Percentiles rank a stretch among this genome's conserved stretches.
Evolutionary conservation across 2,329 filamentous ascomycete species (phyloP).

Genomic region (Seiridium cupressi): DNA sequence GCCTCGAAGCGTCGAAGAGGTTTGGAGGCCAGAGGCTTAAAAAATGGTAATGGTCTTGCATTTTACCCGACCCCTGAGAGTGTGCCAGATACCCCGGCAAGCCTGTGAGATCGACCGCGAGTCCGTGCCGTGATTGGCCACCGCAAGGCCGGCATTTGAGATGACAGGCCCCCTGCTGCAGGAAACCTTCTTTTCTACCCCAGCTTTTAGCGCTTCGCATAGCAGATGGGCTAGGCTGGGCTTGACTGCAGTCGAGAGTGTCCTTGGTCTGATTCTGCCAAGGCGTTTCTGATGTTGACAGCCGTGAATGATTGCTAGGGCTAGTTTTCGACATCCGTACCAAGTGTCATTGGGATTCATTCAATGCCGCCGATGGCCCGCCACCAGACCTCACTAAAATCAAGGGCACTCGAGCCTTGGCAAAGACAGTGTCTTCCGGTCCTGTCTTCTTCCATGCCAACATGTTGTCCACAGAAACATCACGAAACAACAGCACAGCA

Average conservation of each 20-base stretch:
- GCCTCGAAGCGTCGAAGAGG: background rate
- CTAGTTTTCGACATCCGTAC: background rate
- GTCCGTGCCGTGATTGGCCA: background rate
- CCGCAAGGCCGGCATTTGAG: slow-evolving; percentile 1
- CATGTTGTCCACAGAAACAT: background rate
- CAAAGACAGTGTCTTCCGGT: background rate
- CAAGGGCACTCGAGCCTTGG: background rate
- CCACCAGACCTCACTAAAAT: too few relatives aligned
- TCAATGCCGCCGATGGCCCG: too few relatives aligned
- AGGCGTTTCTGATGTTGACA: slow-evolving; percentile 5
- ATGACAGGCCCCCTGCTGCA: background rate
- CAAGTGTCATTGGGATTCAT: background rate
- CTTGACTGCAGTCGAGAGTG: background rate
- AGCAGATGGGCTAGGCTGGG: background rate
- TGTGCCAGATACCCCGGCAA: background rate
- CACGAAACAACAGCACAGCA: slow-evolving; percentile 4
- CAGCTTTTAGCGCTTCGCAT: background rate
- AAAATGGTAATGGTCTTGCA: background rate
- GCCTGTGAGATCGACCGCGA: background rate
- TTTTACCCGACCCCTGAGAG: background rate
- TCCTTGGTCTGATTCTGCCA: slow-evolving; percentile 2
- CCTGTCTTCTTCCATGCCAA: background rate
- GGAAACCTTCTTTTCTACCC: slow-evolving; percentile 3
- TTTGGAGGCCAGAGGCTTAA: background rate
- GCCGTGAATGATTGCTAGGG: background rate